phyloP scores from a whole-genome alignment of 108 stramenopile genomes.

The Conticribra guillardii region DNA sequence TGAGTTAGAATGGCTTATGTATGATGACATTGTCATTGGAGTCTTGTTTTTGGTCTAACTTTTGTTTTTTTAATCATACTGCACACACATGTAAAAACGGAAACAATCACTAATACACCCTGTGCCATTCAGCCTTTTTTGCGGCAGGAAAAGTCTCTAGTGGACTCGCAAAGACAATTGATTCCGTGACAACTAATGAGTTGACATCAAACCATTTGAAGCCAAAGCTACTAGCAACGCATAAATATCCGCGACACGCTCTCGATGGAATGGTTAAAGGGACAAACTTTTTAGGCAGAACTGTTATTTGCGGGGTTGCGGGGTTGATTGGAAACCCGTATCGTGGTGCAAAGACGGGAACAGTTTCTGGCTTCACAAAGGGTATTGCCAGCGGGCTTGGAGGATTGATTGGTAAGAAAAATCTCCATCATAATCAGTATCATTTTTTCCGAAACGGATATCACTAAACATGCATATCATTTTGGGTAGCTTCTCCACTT shows the following conservation, averaged over 20 bases:
- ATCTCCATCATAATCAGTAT: too few relatives aligned
- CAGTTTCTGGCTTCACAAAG: slow-evolving; percentile 20
- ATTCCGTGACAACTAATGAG: slow-evolving; percentile 31
- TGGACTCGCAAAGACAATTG: slow-evolving; percentile 19
- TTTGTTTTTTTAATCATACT: not conserved
- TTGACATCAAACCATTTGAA: slow-evolving; percentile 40
- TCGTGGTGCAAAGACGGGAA: slow-evolving; percentile 32
- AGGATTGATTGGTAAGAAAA: slow-evolving; percentile 30
- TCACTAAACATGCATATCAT: too few relatives aligned
- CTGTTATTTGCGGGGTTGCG: slow-evolving; percentile 37
- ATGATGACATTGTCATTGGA: not conserved
- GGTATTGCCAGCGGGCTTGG: slow-evolving; percentile 32
- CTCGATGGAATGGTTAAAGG: slow-evolving; percentile 44
- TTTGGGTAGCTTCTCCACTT: slow-evolving; percentile 24
- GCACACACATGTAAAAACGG: too few relatives aligned
- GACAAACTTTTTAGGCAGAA: slow-evolving; percentile 20
- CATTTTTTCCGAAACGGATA: too few relatives aligned
- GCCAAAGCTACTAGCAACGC: slow-evolving; percentile 20
- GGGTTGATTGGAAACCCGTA: slow-evolving; percentile 48
- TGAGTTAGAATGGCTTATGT: too few relatives aligned
- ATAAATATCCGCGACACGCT: slow-evolving; percentile 30
- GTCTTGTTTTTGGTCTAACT: not conserved
- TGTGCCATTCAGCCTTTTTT: too few relatives aligned
- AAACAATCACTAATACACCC: too few relatives aligned
- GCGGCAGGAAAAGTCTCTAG: slow-evolving; percentile 33